Percentiles rank a stretch among this genome's conserved stretches.
Conservation (phyloP, 495 filamentous ascomycete species). For the Podospora bellae-mahoneyi region DNA sequence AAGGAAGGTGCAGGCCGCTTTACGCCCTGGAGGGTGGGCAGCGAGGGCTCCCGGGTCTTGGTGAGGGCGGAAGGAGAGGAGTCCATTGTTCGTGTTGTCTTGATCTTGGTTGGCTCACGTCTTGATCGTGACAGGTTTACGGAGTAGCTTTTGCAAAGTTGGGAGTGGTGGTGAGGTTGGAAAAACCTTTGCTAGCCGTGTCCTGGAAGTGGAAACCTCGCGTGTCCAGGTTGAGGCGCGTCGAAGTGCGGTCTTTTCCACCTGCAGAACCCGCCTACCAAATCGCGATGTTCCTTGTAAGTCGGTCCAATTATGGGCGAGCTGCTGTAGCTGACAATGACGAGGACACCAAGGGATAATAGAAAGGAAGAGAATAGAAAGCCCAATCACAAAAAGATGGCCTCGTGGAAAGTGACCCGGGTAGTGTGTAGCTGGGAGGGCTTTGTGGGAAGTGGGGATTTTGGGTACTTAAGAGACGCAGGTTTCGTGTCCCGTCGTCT, state of each 20-base stretch:
- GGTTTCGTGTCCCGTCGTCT: conserved; percentile 6
- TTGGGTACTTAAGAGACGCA: background rate
- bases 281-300: conserved; percentile 21
- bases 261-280: conserved; percentile 8
- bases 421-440: conserved; percentile 3
- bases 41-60: conserved; percentile 32
- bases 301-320: conserved; percentile 3
- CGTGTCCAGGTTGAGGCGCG: conserved; percentile 28
- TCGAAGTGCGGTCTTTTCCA: conserved; percentile 24
- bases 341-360: background rate
- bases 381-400: background rate
- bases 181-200: conserved; percentile 14
- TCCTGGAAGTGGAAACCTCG: conserved; percentile 4
- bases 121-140: conserved; percentile 28
- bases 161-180: background rate
- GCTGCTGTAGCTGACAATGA: background rate
- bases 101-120: conserved; percentile 11
- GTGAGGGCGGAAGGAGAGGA: conserved; percentile 27
- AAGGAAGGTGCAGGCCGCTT: conserved; percentile 79
- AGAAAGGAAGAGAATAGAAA: background rate
- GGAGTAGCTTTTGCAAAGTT: background rate
- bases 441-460: background rate
- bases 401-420: background rate
- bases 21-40: conserved; percentile 56
- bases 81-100: conserved; percentile 26